Conservation (phyloP, 495 filamentous ascomycete genomes). For the Venustampulla echinocandica region DNA sequence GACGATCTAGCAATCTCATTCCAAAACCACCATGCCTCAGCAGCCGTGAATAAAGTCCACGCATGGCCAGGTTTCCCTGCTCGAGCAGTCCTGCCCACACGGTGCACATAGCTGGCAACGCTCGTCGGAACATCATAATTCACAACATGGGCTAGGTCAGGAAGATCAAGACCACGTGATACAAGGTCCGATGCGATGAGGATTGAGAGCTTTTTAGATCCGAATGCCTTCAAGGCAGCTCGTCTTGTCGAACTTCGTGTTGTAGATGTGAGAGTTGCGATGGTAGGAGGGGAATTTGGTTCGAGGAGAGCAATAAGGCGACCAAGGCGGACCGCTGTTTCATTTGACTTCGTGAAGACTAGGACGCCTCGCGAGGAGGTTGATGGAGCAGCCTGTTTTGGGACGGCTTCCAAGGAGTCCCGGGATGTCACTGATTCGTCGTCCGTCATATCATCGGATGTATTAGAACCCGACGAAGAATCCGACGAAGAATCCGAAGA, state of each 20-base stretch:
- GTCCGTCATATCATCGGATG: slow-evolving; percentile 13
- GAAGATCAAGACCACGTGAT: slow-evolving; percentile 84
- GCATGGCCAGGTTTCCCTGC: slow-evolving; percentile 69
- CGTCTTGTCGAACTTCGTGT: slow-evolving; percentile 55
- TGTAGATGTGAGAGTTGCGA: slow-evolving; percentile 68
- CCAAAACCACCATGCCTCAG: slow-evolving; percentile 82
- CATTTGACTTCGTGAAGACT: slow-evolving; percentile 84
- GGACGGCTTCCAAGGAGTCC: slow-evolving; percentile 10
- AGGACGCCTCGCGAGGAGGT: slow-evolving; percentile 43
- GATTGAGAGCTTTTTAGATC: slow-evolving; percentile 52
- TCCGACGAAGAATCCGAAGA: slow-evolving; percentile 22
- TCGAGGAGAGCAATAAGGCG: slow-evolving; percentile 64
- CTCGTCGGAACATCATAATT: slow-evolving; percentile 89
- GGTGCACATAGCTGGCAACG: slow-evolving; percentile 78
- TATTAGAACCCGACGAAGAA: slow-evolving; percentile 20
- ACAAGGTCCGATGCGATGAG: slow-evolving; percentile 89
- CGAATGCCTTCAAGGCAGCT: slow-evolving; percentile 52
- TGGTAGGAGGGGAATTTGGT: slow-evolving; percentile 44
- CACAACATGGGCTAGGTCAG: slow-evolving; percentile 69
- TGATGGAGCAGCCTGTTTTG: slow-evolving; percentile 7
- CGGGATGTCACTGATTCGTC: slow-evolving; percentile 18
- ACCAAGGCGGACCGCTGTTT: slow-evolving; percentile 69
- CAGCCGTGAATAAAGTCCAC: slow-evolving; percentile 71
- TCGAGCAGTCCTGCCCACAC: slow-evolving; percentile 84
- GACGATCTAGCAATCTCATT: slow-evolving; percentile 54